A percentile compares a stretch with the other conserved stretches of the same genome.
Evolutionary conservation across 2,329 filamentous ascomycete species (phyloP).

Genomic region (Juglanconis sp.): DNA sequence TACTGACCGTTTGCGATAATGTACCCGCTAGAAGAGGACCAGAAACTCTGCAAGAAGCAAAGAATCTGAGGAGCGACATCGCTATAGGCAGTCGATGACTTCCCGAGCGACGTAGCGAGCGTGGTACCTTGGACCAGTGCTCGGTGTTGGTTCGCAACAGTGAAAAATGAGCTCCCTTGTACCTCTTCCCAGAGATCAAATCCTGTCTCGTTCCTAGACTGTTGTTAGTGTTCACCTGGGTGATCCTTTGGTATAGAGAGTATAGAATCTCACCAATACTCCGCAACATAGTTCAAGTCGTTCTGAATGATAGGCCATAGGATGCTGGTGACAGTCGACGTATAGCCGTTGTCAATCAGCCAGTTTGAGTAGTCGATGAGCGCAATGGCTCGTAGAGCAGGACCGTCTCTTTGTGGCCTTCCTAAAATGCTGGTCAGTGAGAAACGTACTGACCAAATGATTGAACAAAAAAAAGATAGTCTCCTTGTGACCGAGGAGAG

Average conservation of each 20-base stretch:
- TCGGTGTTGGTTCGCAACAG: slow-evolving; percentile 66
- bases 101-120: slow-evolving; percentile 62
- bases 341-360: slow-evolving; percentile 64
- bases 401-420: slow-evolving; percentile 76
- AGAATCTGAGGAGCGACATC: slow-evolving; percentile 66
- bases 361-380: slow-evolving; percentile 71
- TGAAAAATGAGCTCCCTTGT: slow-evolving; percentile 75
- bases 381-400: slow-evolving; percentile 71
- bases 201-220: slow-evolving; percentile 49
- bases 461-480: too few species aligned
- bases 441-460: background rate
- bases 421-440: slow-evolving; percentile 32
- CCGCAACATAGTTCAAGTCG: slow-evolving; percentile 70
- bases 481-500: background rate
- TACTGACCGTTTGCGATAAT: slow-evolving; percentile 61
- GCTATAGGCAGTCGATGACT: slow-evolving; percentile 58
- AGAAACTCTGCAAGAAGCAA: slow-evolving; percentile 73
- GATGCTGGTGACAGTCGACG: slow-evolving; percentile 50
- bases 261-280: slow-evolving; percentile 56
- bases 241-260: background rate
- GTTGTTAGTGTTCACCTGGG: background rate
- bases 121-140: slow-evolving; percentile 64
- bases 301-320: slow-evolving; percentile 75
- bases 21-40: slow-evolving; percentile 58
- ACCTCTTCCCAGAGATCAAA: slow-evolving; percentile 88